Base-by-base conservation (phyloP, 192 early-diverging fungal genomes). In the Podila minutissima region DNA sequence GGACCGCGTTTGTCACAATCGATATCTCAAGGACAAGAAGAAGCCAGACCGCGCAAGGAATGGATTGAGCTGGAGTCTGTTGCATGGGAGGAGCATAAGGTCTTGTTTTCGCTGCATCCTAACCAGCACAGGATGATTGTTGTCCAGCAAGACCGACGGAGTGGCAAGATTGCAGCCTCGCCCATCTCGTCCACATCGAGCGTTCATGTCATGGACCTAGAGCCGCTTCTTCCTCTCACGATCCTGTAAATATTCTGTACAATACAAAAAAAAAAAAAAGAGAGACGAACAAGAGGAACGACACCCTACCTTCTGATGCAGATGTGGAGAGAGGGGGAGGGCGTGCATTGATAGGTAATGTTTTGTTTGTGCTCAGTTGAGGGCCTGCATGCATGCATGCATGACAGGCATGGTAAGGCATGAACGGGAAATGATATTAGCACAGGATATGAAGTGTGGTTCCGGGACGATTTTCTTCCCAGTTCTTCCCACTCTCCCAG, bases 81-180 rank as follows among this genome's bases (percentile, higher is more conserved):
- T n/a, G 53, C 53, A n/a, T 55, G 53, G n/a, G 53, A 55, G 53
- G 53, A 55, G 53, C 53, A 55, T 8, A 55, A 55, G 22, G n/a
- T 55, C 8, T n/a, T n/a, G 19, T 55, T 24, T 7, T 55, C 53
- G 8, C n/a, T 55, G 20, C 53, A 55, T 55, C n/a, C n/a, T 24
- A 55, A 55, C 17, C n/a, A 55, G 53, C 53, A 55, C 11, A 24
- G 22, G 53, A 17, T 55, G 24, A 17, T 55, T 3, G n/a, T 55
- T 55, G 53, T 26, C 24, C 53, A 55, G 9, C 20, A 55, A 26
- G 53, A 55, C 53, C 20, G 53, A 12, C 20, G n/a, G 22, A 26
- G 53, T 17, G n/a, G 24, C 53, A 24, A 26, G 20, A n/a, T 24
- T 26, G 7, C 20, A 22, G 22, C 6, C 20, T n/a, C 53, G 11